Percentiles rank a stretch among this genome's conserved stretches.
Conservation (phyloP, 305 asterid genomes). For the Fraxinus ornus region DNA sequence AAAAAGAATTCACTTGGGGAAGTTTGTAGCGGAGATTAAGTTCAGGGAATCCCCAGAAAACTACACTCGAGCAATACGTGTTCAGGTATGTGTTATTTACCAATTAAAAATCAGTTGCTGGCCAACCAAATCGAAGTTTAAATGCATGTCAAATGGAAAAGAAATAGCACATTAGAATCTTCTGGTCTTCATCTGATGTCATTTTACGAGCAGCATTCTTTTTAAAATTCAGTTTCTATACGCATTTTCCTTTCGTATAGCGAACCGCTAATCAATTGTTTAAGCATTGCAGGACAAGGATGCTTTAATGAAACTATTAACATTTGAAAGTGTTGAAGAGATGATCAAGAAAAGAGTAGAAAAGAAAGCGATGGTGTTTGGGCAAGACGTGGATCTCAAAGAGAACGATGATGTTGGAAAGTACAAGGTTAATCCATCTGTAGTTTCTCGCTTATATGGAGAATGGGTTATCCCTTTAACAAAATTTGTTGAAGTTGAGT, state of each 20-base stretch:
- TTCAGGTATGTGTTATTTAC: constrained; percentile 43
- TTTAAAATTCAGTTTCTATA: not conserved
- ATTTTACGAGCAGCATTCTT: not conserved
- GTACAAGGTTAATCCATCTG: constrained; percentile 61
- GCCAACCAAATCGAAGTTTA: not conserved
- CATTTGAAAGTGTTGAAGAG: constrained; percentile 75
- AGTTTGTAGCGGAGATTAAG: constrained; percentile 84
- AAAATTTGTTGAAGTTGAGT: constrained; percentile 71
- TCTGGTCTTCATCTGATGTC: not conserved
- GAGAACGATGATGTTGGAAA: constrained; percentile 22
- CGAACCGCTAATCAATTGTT: not conserved
- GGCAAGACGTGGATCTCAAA: constrained; percentile 52
- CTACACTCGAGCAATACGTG: constrained; percentile 62
- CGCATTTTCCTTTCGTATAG: not conserved
- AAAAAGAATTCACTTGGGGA: constrained; percentile 80
- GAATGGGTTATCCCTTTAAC: constrained; percentile 84
- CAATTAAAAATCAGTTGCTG: not conserved
- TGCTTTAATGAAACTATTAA: constrained; percentile 63
- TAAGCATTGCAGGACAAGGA: constrained; percentile 42
- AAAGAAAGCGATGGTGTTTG: constrained; percentile 66
- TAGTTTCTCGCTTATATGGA: constrained; percentile 53
- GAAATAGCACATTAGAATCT: not conserved
- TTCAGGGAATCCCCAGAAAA: constrained; percentile 57
- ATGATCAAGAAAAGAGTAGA: constrained; percentile 66
- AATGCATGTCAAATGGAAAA: not conserved